Evolutionary conservation across 306 rosid species (phyloP), one percentile per base, ranked within the genome.

Genomic region (Notholithocarpus densiflorus): DNA sequence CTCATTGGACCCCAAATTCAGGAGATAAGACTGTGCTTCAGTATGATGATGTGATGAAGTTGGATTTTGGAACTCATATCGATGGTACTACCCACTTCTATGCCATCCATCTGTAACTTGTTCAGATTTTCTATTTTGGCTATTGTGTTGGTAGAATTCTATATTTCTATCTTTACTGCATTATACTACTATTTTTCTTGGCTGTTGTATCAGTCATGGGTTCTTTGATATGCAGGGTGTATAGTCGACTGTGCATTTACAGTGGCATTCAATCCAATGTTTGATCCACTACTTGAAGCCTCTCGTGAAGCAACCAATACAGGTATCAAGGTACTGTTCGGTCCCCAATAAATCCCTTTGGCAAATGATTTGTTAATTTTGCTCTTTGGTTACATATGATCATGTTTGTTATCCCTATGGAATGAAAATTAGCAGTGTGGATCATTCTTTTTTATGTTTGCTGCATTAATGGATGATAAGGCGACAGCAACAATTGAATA

Each of bases 1-100:
- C 98, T 78, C 98, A 92, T 76, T 95, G 98, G 98, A 95, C 98
- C 72, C 98, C 98, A 59, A 95, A 95, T 77, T 27, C 97, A 1
- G 98, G 97, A 74, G 98, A 95, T 82, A 91, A 91, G 85, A 92
- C 98, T 15, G 84, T 95, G 62, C 98, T 95, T 82, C 97, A 90
- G 79, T 90, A 90, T 73, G 98, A 95, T 79, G 98, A 95, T 87
- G 98, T 95, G 37, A 95, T 95, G 98, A 95, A 91, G 84, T 84
- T 95, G 88, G 98, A 95, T 82, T 95, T 95, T 84, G 98, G 98
- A 83, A 95, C 98, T 71, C 98, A 95, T 80, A 64, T 95, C 43
- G 97, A 95, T 83, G 98, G 98, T 95, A 88, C 78, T 78, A 34
- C 51, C 4, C n/a, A 32, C n/a, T 4, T 57, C 68, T 73, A 17